phyloP scores from a whole-genome alignment of 2,329 filamentous ascomycete species.

The Xylaria polymorpha region DNA sequence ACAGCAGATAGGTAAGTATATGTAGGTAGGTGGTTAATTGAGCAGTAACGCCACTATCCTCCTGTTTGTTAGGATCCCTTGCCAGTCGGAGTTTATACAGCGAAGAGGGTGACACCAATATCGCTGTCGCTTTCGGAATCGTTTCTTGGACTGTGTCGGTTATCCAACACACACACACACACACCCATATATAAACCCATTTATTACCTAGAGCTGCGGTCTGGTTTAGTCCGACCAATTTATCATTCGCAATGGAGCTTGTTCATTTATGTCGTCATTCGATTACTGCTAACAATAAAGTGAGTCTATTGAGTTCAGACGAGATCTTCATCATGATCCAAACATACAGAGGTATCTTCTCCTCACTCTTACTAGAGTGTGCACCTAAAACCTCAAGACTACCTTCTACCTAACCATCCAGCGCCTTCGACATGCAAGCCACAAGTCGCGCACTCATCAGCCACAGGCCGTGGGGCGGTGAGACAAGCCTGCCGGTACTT shows the following conservation, averaged over 20 bases:
- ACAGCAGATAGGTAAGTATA: no score
- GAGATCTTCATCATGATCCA: neutral
- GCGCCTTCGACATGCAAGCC: neutral
- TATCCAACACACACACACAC: neutral
- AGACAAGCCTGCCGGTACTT: slow-evolving; percentile 5
- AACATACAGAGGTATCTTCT: no score
- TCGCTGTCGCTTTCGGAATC: slow-evolving; percentile 31
- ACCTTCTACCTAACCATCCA: neutral
- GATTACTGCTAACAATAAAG: neutral
- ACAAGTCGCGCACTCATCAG: slow-evolving; percentile 17
- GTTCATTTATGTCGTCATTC: neutral
- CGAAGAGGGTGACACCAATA: neutral
- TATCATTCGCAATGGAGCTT: neutral
- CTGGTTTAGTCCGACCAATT: neutral
- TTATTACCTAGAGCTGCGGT: neutral
- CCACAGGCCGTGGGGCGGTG: slow-evolving; percentile 27
- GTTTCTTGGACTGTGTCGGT: slow-evolving; percentile 7
- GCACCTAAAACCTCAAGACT: neutral
- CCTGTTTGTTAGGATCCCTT: neutral
- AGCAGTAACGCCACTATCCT: no score
- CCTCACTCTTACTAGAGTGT: neutral
- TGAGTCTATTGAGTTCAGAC: neutral
- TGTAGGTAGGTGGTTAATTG: no score
- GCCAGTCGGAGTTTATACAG: neutral
- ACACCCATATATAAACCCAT: neutral